phyloP scores from a whole-genome alignment of 2,329 filamentous ascomycete species.

The Periconia digitata region DNA sequence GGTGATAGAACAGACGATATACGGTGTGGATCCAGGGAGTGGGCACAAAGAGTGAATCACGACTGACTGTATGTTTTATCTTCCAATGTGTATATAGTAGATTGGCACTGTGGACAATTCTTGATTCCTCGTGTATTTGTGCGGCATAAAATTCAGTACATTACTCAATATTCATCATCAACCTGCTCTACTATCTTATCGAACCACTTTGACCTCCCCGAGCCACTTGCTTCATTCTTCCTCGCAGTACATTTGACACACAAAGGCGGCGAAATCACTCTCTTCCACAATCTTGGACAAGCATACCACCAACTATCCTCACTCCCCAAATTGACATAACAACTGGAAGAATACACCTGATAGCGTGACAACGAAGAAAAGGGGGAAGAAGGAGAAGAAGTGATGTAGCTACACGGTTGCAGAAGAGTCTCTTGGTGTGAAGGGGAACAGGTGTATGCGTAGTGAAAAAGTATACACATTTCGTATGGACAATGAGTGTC shows the following conservation, averaged over 20 bases:
- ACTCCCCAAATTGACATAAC: neutral
- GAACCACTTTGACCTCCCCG: too few species aligned
- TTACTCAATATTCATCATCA: too few species aligned
- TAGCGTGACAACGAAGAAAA: neutral
- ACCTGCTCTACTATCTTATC: too few species aligned
- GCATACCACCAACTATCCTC: slow-evolving; percentile 8
- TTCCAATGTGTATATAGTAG: too few species aligned
- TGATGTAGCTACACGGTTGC: slow-evolving; percentile 11
- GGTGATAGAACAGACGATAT: neutral
- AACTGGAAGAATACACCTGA: neutral
- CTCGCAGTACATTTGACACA: slow-evolving; percentile 18
- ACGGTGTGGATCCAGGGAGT: too few species aligned
- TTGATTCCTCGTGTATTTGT: too few species aligned
- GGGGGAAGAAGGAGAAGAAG: neutral
- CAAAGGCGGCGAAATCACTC: slow-evolving; percentile 16
- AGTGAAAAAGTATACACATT: slow-evolving; percentile 22
- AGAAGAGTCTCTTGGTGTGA: slow-evolving; percentile 17
- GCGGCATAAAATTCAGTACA: too few species aligned
- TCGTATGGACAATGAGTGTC: neutral
- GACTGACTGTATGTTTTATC: too few species aligned
- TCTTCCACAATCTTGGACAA: slow-evolving; percentile 21
- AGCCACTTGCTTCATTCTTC: too few species aligned
- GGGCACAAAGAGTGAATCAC: too few species aligned
- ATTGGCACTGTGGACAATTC: too few species aligned
- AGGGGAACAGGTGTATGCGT: slow-evolving; percentile 19